Evolutionary conservation across 306 rosid species (phyloP).

Genomic region (Fragaria nilgerrensis): DNA sequence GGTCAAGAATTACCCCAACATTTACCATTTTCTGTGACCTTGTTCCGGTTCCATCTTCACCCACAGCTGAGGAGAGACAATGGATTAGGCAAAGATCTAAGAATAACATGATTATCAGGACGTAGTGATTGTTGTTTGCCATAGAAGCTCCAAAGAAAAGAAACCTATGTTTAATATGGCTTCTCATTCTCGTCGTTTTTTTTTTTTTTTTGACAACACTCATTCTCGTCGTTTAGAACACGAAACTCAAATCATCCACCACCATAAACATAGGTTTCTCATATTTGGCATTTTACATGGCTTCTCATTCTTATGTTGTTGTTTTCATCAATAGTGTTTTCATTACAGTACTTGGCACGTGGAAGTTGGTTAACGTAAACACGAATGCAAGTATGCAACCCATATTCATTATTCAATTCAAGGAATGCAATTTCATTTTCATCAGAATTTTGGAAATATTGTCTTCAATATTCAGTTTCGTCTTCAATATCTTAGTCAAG

Average conservation of each 20-base stretch:
- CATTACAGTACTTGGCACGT: background rate
- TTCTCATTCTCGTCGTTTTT: background rate
- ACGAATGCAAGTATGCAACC: background rate
- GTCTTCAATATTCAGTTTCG: background rate
- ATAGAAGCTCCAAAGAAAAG: background rate
- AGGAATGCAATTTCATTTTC: background rate
- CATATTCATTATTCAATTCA: no score
- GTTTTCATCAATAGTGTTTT: no score
- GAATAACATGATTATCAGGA: background rate
- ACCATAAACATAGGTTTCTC: no score
- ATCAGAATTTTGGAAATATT: no score
- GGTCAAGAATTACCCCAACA: slow-evolving; percentile 26
- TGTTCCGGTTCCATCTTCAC: background rate
- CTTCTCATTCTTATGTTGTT: no score
- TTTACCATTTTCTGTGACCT: slow-evolving; percentile 9
- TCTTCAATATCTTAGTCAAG: no score
- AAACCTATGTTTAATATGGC: background rate
- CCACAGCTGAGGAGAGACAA: background rate
- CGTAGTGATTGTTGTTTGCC: background rate
- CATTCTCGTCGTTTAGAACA: no score
- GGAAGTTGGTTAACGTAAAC: background rate
- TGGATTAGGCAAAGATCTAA: background rate
- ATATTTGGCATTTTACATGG: no score
- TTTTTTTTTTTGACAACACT: no score
- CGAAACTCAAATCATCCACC: background rate